Conservation (phyloP, 495 filamentous ascomycete species). For the Evernia prunastri region DNA sequence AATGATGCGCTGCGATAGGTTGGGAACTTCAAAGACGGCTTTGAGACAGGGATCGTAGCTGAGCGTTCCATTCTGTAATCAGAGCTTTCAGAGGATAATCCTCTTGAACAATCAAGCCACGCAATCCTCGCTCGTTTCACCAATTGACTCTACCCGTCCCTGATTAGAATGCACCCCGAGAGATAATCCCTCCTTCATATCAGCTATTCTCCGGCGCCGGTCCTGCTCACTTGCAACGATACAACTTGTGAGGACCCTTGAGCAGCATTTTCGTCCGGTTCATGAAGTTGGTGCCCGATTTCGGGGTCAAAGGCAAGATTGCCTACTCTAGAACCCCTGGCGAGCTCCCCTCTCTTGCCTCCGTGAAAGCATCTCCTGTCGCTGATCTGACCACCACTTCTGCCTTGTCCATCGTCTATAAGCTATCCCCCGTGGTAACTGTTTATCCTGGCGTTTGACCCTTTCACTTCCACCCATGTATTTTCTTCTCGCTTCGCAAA, state of each 20-base stretch:
- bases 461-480: neutral
- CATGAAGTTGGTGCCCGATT: neutral
- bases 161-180: neutral
- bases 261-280: neutral
- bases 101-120: neutral
- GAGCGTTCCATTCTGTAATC: neutral
- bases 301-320: neutral
- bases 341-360: neutral
- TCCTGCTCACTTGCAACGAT: neutral
- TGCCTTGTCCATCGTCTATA: neutral
- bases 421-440: neutral
- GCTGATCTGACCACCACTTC: neutral
- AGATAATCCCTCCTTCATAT: neutral
- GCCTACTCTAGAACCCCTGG: neutral
- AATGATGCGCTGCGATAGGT: conserved; percentile 35
- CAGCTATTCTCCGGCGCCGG: neutral
- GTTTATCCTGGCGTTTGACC: neutral
- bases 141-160: neutral
- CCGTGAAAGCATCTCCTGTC: neutral
- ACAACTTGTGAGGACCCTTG: neutral
- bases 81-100: neutral
- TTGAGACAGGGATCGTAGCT: neutral
- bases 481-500: neutral
- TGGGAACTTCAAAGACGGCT: neutral
- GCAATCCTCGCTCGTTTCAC: neutral